Evolutionary conservation across 805 yeast species (phyloP).

Genomic region (Spencermartinsiella europaea): DNA sequence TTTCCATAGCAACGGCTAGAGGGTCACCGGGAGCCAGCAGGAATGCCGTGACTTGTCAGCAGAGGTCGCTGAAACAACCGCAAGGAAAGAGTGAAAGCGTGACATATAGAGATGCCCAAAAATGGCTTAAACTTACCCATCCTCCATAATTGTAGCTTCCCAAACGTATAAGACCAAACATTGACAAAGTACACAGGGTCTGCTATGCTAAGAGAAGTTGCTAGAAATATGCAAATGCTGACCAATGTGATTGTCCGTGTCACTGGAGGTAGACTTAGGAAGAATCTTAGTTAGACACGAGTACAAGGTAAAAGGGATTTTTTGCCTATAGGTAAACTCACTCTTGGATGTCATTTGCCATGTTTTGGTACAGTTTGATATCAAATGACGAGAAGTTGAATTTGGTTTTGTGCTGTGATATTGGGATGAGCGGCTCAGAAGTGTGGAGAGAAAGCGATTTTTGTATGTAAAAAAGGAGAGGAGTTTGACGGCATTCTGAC

Average conservation of each 20-base stretch:
- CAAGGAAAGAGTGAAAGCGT: background rate
- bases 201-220: slow-evolving; percentile 7
- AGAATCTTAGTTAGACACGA: slow-evolving; percentile 15
- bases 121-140: slow-evolving; percentile 16
- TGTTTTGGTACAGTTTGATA: too few relatives aligned
- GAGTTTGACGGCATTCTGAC: too few relatives aligned
- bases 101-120: background rate
- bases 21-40: slow-evolving; percentile 18
- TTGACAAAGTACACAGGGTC: slow-evolving; percentile 7
- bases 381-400: too few relatives aligned
- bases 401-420: too few relatives aligned
- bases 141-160: slow-evolving; percentile 21
- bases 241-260: slow-evolving; percentile 18
- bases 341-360: slow-evolving; percentile 12
- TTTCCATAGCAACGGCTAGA: slow-evolving; percentile 16
- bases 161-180: slow-evolving; percentile 16
- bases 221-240: slow-evolving; percentile 12
- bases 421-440: too few relatives aligned
- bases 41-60: slow-evolving; percentile 20
- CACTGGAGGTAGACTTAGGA: slow-evolving; percentile 20
- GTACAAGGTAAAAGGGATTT: background rate
- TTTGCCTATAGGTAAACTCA: slow-evolving; percentile 1
- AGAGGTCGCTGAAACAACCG: background rate
- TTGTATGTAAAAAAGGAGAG: too few relatives aligned
- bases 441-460: too few relatives aligned